phyloP scores from a whole-genome alignment of 2,329 filamentous ascomycete genomes.

The Biscogniauxia marginata region DNA sequence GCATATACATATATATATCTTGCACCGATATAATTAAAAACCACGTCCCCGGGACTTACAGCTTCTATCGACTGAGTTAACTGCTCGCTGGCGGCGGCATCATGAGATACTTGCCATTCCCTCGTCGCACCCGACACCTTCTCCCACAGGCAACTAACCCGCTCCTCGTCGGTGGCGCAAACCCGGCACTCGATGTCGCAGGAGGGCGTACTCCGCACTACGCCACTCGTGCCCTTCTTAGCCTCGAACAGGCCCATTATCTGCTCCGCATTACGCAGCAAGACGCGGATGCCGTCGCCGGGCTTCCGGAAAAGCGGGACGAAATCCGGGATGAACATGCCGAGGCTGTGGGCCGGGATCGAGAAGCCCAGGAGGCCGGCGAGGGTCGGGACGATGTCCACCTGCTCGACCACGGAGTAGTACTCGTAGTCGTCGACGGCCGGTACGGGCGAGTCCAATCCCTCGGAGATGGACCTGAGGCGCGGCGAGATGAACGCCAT shows the following conservation, averaged over 20 bases:
- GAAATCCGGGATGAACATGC: slow-evolving; percentile 64
- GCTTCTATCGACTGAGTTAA: no score
- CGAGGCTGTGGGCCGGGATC: slow-evolving; percentile 66
- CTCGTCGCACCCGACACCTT: no score
- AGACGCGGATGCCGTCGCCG: slow-evolving; percentile 49
- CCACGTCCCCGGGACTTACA: no score
- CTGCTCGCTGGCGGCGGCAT: no score
- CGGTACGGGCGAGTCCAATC: slow-evolving; percentile 40
- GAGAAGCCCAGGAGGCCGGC: slow-evolving; percentile 67
- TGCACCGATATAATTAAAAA: no score
- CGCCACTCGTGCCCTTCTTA: no score
- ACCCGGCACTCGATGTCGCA: no score
- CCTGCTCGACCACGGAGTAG: slow-evolving; percentile 67
- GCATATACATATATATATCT: no score
- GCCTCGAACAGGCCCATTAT: slow-evolving; percentile 60
- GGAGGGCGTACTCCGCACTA: no score
- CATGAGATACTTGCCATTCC: no score
- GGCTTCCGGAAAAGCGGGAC: slow-evolving; percentile 21
- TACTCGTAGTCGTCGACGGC: slow-evolving; percentile 60
- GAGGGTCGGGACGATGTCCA: slow-evolving; percentile 69
- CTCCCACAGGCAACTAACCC: no score
- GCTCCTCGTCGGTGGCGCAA: no score
- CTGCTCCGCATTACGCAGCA: slow-evolving; percentile 62
- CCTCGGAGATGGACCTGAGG: slow-evolving; percentile 44
- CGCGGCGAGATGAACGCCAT: slow-evolving; percentile 71